Evolutionary conservation across 179 eudicot genomes (phyloP).

Genomic region (Spinacia oleracea): DNA sequence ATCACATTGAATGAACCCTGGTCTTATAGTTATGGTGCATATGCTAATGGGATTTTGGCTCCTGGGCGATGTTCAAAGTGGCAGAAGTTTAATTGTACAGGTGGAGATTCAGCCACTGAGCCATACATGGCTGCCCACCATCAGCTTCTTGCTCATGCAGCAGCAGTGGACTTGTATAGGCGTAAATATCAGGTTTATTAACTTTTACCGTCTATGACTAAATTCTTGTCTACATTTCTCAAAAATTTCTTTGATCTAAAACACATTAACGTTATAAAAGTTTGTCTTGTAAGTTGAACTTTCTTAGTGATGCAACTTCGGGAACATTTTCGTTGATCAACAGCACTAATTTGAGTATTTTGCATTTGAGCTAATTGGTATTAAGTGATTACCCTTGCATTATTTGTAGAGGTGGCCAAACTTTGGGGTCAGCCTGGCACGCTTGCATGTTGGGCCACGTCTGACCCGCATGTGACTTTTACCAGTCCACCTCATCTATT

Average conservation of each 20-base stretch:
- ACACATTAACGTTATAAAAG: background rate
- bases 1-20: conserved; percentile 47
- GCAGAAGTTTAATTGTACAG: conserved; percentile 33
- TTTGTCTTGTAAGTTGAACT: background rate
- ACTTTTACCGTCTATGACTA: background rate
- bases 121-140: conserved; percentile 44
- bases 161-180: conserved; percentile 34
- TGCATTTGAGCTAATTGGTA: background rate
- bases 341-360: background rate
- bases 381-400: background rate
- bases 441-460: too few relatives aligned
- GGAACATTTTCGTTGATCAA: background rate
- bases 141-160: conserved; percentile 43
- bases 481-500: too few relatives aligned
- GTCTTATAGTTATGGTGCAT: conserved; percentile 26
- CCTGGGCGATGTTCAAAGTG: conserved; percentile 44
- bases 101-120: conserved; percentile 40
- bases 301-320: background rate
- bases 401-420: background rate
- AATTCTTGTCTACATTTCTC: background rate
- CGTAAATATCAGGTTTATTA: conserved; percentile 37
- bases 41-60: conserved; percentile 29
- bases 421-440: too few relatives aligned
- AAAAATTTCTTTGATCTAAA: too few relatives aligned
- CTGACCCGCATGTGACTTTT: too few relatives aligned